Evolutionary conservation across 805 yeast species (phyloP), one percentile per base, ranked within the genome.

Genomic region (Candida easanensis): DNA sequence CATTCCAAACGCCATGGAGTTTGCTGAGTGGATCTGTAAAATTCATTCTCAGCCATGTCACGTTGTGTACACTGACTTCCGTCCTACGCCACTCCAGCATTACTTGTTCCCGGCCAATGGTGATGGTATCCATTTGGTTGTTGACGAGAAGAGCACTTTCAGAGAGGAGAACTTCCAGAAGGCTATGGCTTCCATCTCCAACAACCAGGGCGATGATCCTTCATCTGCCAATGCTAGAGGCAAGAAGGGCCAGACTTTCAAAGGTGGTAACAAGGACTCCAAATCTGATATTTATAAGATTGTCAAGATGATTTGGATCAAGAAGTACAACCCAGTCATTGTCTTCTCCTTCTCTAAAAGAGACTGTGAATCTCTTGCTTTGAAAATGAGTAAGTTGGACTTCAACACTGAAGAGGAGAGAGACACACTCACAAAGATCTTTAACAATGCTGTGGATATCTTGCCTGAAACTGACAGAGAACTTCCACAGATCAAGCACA

Each of bases 71-170:
- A 93, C 99, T 1, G 97, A 93, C 69, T 93, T 91, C 77, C 83
- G 99, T 64, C 99, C 99, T 30, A 93, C 99, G 6, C 99, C 99
- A 1, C 71, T 93, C 53, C 99, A 93, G 65, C 99, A 93, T 68
- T 93, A 93, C 58, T 70, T 93, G 41, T 93, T 93, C 71, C 99
- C 99, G 21, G 95, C 96, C n/a, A 95, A 90, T 44, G 98, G 99
- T 44, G 96, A 88, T 62, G 99, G 99, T 47, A 93, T 93, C 45
- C 96, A 93, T 64, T 74, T 93, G 52, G 99, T 93, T 14, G 98
- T 93, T 35, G 99, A 93, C 62, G 99, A 93, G 67, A 90, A 91
- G 69, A 90, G 97, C 34, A 80, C 85, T 5, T 93, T 93, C 65
- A 79, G 98, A 56, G 99, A 93, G 64, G 99, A 93, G 58, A 93